These are phyloP conservation scores for Dactylellina cionopaga DNA, from an alignment of 2,329 filamentous ascomycete genomes.

Conservation along the genomic window DNA sequence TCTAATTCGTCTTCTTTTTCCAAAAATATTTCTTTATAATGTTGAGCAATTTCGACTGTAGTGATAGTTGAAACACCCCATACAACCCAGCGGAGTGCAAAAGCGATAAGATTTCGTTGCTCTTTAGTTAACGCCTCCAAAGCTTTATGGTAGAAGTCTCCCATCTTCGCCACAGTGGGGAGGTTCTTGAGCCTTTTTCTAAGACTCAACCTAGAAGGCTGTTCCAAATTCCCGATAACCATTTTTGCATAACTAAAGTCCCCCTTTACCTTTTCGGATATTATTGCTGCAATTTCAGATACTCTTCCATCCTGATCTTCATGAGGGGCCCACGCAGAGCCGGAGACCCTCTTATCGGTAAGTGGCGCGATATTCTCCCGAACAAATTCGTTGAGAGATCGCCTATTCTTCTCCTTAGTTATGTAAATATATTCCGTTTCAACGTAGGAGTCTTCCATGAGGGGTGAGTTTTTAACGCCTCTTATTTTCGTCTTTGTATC, in stretches of 20 bases:
- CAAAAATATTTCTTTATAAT: neutral
- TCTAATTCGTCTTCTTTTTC: neutral
- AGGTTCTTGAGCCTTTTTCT: neutral
- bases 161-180: neutral
- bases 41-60: neutral
- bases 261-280: neutral
- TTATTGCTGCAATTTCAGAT: neutral
- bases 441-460: neutral
- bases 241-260: constrained; percentile 8
- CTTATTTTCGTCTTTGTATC: neutral
- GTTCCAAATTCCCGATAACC: neutral
- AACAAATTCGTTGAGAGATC: neutral
- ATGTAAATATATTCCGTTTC: neutral
- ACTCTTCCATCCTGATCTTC: neutral
- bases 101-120: neutral
- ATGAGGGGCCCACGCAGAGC: no score
- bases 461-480: neutral
- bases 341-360: neutral
- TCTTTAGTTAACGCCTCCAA: neutral
- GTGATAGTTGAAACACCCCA: neutral
- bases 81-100: neutral
- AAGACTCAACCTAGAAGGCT: neutral
- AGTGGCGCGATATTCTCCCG: neutral
- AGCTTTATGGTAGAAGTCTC: neutral
- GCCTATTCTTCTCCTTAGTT: neutral